phyloP scores from a whole-genome alignment of 1,284 basidiomycete species.

The Marasmius tenuissimus region DNA sequence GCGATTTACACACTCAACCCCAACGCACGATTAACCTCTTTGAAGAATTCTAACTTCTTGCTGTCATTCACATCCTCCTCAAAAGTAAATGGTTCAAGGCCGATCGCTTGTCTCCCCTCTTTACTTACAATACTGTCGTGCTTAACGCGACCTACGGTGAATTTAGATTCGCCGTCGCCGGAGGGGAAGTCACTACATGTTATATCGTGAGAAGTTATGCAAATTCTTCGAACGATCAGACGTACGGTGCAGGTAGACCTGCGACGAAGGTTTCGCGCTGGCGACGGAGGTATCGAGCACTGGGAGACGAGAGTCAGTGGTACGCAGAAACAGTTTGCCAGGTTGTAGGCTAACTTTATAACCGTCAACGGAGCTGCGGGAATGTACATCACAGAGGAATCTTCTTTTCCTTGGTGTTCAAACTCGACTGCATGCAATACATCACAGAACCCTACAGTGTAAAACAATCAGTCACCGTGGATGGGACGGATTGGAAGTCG shows the following conservation, averaged over 20 bases:
- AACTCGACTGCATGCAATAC: constrained; percentile 73
- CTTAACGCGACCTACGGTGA: not conserved
- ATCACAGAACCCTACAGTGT: constrained; percentile 53
- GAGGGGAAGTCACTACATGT: constrained; percentile 10
- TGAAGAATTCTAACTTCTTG: not conserved
- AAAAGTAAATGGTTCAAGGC: not conserved
- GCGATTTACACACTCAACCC: not conserved
- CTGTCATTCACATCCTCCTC: not conserved
- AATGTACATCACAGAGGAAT: constrained; percentile 81
- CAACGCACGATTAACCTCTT: not conserved
- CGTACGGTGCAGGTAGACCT: constrained; percentile 12
- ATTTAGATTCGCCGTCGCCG: constrained; percentile 10
- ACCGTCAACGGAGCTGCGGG: constrained; percentile 64
- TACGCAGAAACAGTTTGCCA: not conserved
- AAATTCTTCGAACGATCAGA: not conserved
- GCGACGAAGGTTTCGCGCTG: constrained; percentile 7
- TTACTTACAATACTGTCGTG: not conserved
- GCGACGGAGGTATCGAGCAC: constrained; percentile 8
- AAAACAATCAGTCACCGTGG: not conserved
- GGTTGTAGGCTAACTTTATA: constrained; percentile 45
- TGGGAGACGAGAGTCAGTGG: not conserved
- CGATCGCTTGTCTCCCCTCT: not conserved
- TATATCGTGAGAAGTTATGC: not conserved
- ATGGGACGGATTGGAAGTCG: not conserved
- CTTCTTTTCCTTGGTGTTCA: constrained; percentile 56